Evolutionary conservation across 352 stramenopile genomes (phyloP), one percentile per base, ranked within the genome.

Genomic region (Pythium aphanidermatum): DNA sequence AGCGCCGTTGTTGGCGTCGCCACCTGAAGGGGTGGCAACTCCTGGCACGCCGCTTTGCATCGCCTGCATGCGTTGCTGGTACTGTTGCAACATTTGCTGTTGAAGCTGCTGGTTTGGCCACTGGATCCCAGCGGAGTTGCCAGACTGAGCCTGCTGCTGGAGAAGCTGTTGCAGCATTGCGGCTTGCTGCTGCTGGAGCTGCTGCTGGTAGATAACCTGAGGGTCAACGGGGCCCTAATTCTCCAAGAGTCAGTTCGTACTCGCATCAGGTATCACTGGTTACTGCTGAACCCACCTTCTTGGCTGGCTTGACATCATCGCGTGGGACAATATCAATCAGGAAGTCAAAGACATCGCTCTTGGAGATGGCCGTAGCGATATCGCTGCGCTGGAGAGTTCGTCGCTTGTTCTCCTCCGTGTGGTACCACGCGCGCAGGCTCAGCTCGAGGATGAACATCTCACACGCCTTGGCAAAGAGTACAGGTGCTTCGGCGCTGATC

Each of bases 381-480:
- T 96, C 86, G 50, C 78, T 92, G 44, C 83, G 78, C 66, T 97
- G 87, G 33, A 97, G 67, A 48, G 86, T 97, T 32, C 88, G 72
- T n/a, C 90, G 76, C 66, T 97, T 96, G 70, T 91, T 95, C 58
- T 96, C 83, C 57, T 96, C 87, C 24, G 87, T 95, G 68, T 95
- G 77, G 64, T 86, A 88, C 80, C 83, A 95, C 27, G 86, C 76
- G 25, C 83, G 80, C 46, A 96, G 56, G 48, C 76, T 95, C 33
- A 97, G 62, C 63, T 97, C 88, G 5, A 92, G 60, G 39, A 96
- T 96, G 55, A 97, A 97, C 65, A 97, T 95, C 55, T 97, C 90
- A 54, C 86, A 96, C n/a, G 90, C 90, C 65, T 97, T 97, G 49
- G 90, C 86, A 47, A 97, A 94, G 27, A 97, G 66, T 37, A 97